Base-by-base conservation (phyloP, 805 yeast genomes). In the Metschnikowia bowlesiae region DNA sequence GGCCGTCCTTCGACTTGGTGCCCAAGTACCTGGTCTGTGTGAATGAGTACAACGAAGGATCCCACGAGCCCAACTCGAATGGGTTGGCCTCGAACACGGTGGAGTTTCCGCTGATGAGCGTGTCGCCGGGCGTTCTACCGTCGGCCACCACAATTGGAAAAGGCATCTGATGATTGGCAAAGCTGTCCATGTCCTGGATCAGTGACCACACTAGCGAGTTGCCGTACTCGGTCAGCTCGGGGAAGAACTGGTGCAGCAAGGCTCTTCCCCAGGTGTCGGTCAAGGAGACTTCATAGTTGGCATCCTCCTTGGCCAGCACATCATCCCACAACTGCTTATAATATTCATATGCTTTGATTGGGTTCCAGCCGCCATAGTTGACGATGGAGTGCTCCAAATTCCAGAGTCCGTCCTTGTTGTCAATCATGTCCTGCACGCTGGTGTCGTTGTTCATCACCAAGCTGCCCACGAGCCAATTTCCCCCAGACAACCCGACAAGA, bases 41-140 rank as follows among this genome's bases (percentile, higher is more conserved):
- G 66, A 90, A 89, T 2, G 85, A 70, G 49, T 77, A 73, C 48
- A 87, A 67, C 1, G 85, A 72, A 11, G 89, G 86, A 62, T 90
- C 97, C 96, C 96, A 89, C 4, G 95, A 83, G 11, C 97, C 97
- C 61, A 89, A 50, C 56, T 72, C 77, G 54, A 46, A 71, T 5
- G 77, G 73, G 45, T 61, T 68, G 49, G 69, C 49, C 60, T 72
- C 77, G 48, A 71, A 61, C 11, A 72, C 65, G 1, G 76, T 69
- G 26, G 76, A 70, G 56, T 71, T 69, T 1, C 62, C 65, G 54
- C 65, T 62, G 36, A 67, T 59, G 47, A 67, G 55, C 10, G 45
- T 48, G 1, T 66, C 53, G 26, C 66, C 67, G 2, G 74, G 75
- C 9, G 69, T 64, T 57, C 73, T 65, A n/a, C 71, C 73, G 51